phyloP scores from a whole-genome alignment of 768 basidiomycete species.

The Vararia minispora region DNA sequence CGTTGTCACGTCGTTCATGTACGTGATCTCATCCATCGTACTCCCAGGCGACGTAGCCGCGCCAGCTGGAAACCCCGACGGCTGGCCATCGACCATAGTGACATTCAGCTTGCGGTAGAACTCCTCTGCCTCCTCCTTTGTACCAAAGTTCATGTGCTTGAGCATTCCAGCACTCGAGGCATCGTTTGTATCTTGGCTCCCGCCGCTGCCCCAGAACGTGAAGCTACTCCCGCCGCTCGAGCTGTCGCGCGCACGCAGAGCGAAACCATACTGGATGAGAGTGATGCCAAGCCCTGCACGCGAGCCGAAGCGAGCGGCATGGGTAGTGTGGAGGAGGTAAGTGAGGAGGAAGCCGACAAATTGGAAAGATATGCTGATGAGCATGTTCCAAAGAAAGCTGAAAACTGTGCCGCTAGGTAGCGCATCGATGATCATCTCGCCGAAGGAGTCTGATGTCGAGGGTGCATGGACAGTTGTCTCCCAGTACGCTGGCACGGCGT shows the following conservation, averaged over 20 bases:
- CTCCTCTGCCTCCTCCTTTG: conserved; percentile 12
- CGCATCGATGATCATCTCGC: conserved; percentile 85
- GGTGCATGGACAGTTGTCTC: conserved; percentile 96
- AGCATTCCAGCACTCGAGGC: no score
- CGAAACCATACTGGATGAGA: conserved; percentile 91
- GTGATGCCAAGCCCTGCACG: conserved; percentile 94
- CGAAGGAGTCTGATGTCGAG: conserved; percentile 44
- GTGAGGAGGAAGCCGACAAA: conserved; percentile 91
- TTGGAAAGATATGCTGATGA: conserved; percentile 94
- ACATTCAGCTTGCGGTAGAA: conserved; percentile 14
- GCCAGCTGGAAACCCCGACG: conserved; percentile 5
- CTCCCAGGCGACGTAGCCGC: conserved; percentile 3
- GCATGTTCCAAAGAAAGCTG: conserved; percentile 84
- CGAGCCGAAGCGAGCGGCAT: conserved; percentile 87
- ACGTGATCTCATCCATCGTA: conserved; percentile 8
- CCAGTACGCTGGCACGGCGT: conserved; percentile 97
- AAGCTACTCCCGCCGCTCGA: no score
- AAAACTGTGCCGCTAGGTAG: conserved; percentile 77
- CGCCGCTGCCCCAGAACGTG: conserved; percentile 8
- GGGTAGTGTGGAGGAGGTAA: conserved; percentile 87
- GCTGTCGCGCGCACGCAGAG: conserved; percentile 37
- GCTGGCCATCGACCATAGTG: conserved; percentile 13
- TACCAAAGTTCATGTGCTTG: conserved; percentile 5
- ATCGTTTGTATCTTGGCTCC: not conserved
- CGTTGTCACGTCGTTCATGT: conserved; percentile 47